These are phyloP conservation scores for Micractinium conductrix DNA, from an alignment of 139 green algal genomes.

Conservation along the genomic window DNA sequence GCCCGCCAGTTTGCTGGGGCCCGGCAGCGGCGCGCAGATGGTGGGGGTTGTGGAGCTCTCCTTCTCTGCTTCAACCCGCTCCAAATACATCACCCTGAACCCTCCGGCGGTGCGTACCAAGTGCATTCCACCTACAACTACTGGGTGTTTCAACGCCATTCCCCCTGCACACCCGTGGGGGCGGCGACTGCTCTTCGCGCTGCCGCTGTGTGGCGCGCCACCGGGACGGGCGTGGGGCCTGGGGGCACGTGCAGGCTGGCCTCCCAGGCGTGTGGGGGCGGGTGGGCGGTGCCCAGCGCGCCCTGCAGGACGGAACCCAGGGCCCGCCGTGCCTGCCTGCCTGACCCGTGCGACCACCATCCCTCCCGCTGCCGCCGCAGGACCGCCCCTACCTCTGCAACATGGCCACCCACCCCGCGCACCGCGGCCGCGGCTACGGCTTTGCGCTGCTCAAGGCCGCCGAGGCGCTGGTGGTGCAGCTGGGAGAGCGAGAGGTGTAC, in stretches of 20 bases:
- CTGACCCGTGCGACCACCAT: not conserved
- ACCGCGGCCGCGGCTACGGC: slow-evolving; percentile 57
- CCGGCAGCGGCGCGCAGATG: slow-evolving; percentile 14
- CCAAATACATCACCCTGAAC: slow-evolving; percentile 60
- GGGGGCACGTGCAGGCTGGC: not conserved
- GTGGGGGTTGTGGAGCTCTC: slow-evolving; percentile 63
- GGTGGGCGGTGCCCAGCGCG: not conserved
- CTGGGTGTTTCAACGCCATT: no score
- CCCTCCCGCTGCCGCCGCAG: slow-evolving; percentile 26
- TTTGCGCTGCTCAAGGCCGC: slow-evolving; percentile 55
- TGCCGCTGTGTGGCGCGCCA: no score
- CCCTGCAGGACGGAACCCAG: no score
- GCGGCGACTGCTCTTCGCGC: no score
- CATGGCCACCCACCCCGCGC: slow-evolving; percentile 61
- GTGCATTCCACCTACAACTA: no score
- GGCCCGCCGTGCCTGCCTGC: no score
- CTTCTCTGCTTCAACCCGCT: slow-evolving; percentile 53
- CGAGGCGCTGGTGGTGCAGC: slow-evolving; percentile 50
- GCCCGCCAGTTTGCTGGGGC: no score
- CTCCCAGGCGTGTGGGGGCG: not conserved
- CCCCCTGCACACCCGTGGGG: no score
- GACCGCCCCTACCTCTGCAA: slow-evolving; percentile 79
- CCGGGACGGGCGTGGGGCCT: no score
- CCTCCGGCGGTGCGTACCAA: slow-evolving; percentile 43
- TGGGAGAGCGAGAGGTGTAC: slow-evolving; percentile 55